phyloP scores from a whole-genome alignment of 1,139 yeast species.

The Yamadazyma taylorii region DNA sequence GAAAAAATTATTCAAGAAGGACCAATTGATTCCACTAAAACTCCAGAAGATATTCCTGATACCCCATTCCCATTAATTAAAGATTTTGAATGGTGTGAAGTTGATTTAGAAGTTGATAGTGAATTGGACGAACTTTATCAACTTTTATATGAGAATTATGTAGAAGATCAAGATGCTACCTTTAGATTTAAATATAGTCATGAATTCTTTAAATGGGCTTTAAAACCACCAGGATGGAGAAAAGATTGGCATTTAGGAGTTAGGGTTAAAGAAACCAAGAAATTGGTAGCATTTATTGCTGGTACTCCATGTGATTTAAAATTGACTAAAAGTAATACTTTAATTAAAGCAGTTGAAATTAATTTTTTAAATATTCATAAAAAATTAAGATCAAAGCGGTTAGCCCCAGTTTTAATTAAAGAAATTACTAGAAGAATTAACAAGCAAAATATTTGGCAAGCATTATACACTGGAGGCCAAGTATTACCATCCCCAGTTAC shows the following conservation, averaged over 20 bases:
- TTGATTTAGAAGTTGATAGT: conserved; percentile 60
- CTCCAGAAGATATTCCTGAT: conserved; percentile 68
- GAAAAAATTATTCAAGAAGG: conserved; percentile 72
- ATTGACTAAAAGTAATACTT: conserved; percentile 51
- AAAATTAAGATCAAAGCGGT: conserved; percentile 86
- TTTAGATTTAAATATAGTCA: conserved; percentile 88
- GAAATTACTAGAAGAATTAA: conserved; percentile 95
- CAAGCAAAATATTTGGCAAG: conserved; percentile 86
- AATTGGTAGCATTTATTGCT: conserved; percentile 86
- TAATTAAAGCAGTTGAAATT: conserved; percentile 76
- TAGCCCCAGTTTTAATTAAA: conserved; percentile 90
- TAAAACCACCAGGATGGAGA: conserved; percentile 92
- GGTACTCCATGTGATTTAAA: conserved; percentile 79
- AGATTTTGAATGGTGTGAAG: conserved; percentile 86
- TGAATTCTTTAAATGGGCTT: conserved; percentile 87
- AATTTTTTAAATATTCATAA: conserved; percentile 94
- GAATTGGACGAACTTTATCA: conserved; percentile 76
- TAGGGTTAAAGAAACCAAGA: conserved; percentile 71
- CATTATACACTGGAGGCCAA: conserved; percentile 90
- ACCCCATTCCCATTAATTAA: conserved; percentile 68
- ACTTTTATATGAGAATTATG: conserved; percentile 83
- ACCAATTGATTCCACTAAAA: conserved; percentile 70
- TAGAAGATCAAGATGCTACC: conserved; percentile 90
- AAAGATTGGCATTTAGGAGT: conserved; percentile 94
- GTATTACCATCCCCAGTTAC: conserved; percentile 90